Base-by-base conservation (phyloP, 192 early-diverging fungal genomes). In the Coemansia sp. region DNA sequence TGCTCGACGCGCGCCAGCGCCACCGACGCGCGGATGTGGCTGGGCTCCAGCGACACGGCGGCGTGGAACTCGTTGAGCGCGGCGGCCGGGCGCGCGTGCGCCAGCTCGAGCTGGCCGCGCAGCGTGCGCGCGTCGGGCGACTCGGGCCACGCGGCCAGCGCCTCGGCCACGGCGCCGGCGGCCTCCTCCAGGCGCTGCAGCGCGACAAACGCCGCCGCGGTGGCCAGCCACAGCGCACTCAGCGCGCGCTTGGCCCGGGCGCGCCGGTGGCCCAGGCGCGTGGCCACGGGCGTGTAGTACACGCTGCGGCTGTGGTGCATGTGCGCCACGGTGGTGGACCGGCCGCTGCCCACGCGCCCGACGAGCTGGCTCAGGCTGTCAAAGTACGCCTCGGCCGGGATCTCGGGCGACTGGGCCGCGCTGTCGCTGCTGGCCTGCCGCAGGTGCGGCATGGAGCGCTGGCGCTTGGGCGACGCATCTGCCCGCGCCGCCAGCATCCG, bases 51-150 rank as follows among this genome's bases (percentile, higher is more conserved):
- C 29, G 75, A 62, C 19, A 78, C 63, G 0, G 75, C 75, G 7
- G 68, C 75, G 26, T 78, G 67, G 53, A 78, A 71, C 54, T 78
- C 75, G 41, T 63, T 64, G 12, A 72, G 60, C 11, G 75, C 75
- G 0, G 60, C 40, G 20, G 61, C 22, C 22, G 60, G 54, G n/a
- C 45, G 50, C 43, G 45, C 20, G 19, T 58, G 64, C 12, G 56
- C 50, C 40, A 70, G 28, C 27, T 55, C 49, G 39, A 78, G 57
- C 47, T 67, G 75, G 5, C 75, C 68, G 28, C 75, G 67, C 68
- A 71, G 56, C 17, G 69, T 43, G 57, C 71, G 64, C 21, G 69
- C 75, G 22, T 55, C 64, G 7, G 75, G 75, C 28, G 69, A 71
- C 34, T 78, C 64, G 21, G 75, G 68, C 35, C 61, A 71, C 15